phyloP scores from a whole-genome alignment of 441 rosid genomes.

The Syzygium malaccense region DNA sequence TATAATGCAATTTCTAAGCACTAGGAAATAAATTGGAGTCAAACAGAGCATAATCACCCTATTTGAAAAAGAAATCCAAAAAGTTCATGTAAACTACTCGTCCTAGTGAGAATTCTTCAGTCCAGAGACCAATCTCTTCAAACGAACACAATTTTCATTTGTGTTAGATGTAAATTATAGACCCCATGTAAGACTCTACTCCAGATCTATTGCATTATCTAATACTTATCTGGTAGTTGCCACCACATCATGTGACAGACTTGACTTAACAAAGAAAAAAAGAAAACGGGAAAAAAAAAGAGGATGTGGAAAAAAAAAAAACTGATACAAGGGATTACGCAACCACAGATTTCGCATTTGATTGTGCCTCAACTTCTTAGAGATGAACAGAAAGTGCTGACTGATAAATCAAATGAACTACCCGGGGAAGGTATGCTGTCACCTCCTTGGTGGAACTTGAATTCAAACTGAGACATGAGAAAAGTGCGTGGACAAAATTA shows the following conservation, averaged over 20 bases:
- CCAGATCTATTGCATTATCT: not conserved
- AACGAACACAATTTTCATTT: not conserved
- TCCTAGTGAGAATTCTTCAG: not conserved
- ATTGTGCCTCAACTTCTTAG: not conserved
- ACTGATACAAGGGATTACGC: not conserved
- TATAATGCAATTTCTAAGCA: not conserved
- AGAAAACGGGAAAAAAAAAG: not conserved
- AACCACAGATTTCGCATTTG: not conserved
- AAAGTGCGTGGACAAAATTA: conserved; percentile 52
- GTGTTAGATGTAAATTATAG: not conserved
- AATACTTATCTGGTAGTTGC: not conserved
- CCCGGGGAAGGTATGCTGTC: not conserved
- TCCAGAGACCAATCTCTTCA: not conserved
- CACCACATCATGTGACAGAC: not conserved
- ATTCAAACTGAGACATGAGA: conserved; percentile 19
- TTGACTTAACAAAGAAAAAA: not conserved
- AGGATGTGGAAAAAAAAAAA: not conserved
- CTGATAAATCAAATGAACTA: not conserved
- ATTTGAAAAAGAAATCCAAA: not conserved
- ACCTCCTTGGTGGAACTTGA: not conserved
- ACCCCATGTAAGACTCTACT: not conserved
- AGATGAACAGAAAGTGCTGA: not conserved
- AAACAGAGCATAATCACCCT: not conserved
- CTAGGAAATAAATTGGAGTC: not conserved
- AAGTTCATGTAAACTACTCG: not conserved